phyloP scores from a whole-genome alignment of 305 asterid species.

The Solanum hybrid region DNA sequence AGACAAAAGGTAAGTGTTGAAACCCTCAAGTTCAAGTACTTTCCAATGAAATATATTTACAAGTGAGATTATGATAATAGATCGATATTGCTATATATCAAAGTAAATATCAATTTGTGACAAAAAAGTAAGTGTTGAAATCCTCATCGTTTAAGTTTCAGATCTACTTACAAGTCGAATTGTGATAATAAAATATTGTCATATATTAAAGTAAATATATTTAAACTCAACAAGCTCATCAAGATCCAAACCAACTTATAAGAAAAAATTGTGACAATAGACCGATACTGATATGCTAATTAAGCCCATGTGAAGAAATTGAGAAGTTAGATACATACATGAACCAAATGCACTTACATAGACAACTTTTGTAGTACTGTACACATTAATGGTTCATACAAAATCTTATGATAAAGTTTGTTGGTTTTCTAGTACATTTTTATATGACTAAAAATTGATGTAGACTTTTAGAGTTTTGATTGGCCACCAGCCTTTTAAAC shows the following conservation, averaged over 20 bases:
- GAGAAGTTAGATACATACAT: background rate
- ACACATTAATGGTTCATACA: constrained; percentile 3
- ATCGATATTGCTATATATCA: background rate
- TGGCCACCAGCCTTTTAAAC: constrained; percentile 16
- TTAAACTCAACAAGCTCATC: background rate
- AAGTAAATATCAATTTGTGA: background rate
- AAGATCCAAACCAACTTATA: background rate
- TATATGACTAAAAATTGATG: constrained; percentile 8
- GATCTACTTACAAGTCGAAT: no score
- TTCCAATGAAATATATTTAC: background rate
- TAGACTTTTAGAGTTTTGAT: constrained; percentile 19
- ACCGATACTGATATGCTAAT: no score
- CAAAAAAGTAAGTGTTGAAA: background rate
- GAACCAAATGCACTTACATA: background rate
- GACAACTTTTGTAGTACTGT: background rate
- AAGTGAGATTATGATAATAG: background rate
- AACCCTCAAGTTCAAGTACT: background rate
- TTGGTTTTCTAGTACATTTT: constrained; percentile 1
- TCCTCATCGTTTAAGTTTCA: background rate
- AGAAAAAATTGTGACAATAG: background rate
- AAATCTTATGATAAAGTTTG: background rate
- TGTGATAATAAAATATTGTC: background rate
- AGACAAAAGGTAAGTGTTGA: background rate
- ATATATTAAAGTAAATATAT: background rate
- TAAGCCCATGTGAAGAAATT: no score